Evolutionary conservation across 306 rosid species (phyloP).

Genomic region (Trifolium repens): DNA sequence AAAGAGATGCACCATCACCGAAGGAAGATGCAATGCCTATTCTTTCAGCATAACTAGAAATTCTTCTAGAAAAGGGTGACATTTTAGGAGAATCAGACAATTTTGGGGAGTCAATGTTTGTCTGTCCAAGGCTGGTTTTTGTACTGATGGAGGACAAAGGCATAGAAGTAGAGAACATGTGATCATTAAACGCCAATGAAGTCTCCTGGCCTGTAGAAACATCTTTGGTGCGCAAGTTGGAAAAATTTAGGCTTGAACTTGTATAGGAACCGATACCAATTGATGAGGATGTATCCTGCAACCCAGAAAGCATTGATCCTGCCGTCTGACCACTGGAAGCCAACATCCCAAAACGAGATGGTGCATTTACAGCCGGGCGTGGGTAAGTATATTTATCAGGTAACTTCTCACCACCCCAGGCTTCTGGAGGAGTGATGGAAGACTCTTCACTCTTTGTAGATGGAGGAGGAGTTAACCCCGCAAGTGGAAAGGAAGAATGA

Average conservation of each 20-base stretch:
- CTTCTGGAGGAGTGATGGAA: conserved; percentile 98
- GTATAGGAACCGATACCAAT: conserved; percentile 52
- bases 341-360: conserved; percentile 75
- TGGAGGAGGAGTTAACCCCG: conserved; percentile 74
- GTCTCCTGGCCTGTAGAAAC: conserved; percentile 69
- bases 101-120: conserved; percentile 63
- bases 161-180: conserved; percentile 51
- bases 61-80: conserved; percentile 67
- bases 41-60: conserved; percentile 93
- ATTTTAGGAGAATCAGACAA: conserved; percentile 61
- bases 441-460: conserved; percentile 79
- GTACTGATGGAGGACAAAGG: conserved; percentile 67
- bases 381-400: conserved; percentile 71
- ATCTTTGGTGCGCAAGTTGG: conserved; percentile 71
- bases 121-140: conserved; percentile 67
- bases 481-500: conserved; percentile 62
- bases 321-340: conserved; percentile 70
- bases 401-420: conserved; percentile 97
- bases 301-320: conserved; percentile 68
- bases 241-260: conserved; percentile 57
- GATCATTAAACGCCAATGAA: conserved; percentile 66
- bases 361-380: conserved; percentile 62
- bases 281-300: conserved; percentile 71
- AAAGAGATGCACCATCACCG: conserved; percentile 63
- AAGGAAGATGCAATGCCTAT: conserved; percentile 79